phyloP scores from a whole-genome alignment of 73 alveolate species.

The Urostyla sp. region DNA sequence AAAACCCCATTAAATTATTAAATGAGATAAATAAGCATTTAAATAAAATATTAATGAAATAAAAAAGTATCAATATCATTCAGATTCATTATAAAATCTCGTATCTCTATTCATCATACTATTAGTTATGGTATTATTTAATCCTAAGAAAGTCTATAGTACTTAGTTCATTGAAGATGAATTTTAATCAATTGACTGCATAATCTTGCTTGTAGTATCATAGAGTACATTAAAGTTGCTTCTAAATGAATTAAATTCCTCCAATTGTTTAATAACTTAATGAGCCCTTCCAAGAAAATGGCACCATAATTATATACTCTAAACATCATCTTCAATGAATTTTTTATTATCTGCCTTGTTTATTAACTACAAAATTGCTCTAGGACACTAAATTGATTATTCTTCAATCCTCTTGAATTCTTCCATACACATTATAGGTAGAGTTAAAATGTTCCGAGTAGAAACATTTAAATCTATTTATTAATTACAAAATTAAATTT shows the following conservation, averaged over 20 bases:
- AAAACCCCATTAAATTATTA: too few species aligned
- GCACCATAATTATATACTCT: conserved; percentile 8
- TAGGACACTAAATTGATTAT: conserved; percentile 15
- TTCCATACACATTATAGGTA: conserved; percentile 29
- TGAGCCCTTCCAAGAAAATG: conserved; percentile 38
- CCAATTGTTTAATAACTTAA: conserved; percentile 22
- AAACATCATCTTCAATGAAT: conserved; percentile 31
- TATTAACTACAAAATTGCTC: conserved; percentile 22
- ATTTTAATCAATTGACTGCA: conserved; percentile 41
- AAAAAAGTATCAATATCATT: too few species aligned
- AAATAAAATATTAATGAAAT: too few species aligned
- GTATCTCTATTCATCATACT: conserved; percentile 27
- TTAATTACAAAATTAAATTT: too few species aligned
- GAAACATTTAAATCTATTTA: background rate
- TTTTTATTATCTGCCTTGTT: conserved; percentile 34
- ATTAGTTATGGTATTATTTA: conserved; percentile 24
- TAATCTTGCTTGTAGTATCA: conserved; percentile 39
- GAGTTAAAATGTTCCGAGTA: conserved; percentile 4
- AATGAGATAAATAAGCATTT: too few species aligned
- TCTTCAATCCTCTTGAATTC: background rate
- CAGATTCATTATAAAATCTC: too few species aligned
- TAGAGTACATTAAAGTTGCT: conserved; percentile 31
- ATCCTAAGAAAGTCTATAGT: conserved; percentile 24
- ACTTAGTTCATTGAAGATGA: conserved; percentile 42
- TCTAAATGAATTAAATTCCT: conserved; percentile 40